Percentiles rank a stretch among this genome's conserved stretches.
These are phyloP conservation scores for Alternaria sp. DNA, from an alignment of 2,329 filamentous ascomycete species.

Conservation along the genomic window DNA sequence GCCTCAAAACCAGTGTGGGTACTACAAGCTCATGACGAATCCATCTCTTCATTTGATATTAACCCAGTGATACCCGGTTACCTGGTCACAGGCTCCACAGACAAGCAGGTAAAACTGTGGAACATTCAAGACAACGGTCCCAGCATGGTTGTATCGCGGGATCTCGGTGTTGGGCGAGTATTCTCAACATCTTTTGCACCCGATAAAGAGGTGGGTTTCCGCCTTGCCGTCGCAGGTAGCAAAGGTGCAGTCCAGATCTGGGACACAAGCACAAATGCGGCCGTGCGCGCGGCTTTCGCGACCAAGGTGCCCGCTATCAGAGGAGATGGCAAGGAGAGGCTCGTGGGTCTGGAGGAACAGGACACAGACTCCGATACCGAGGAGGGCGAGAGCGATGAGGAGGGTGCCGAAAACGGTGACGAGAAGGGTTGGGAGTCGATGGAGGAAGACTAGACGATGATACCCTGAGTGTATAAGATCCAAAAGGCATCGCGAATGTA, in stretches of 20 bases:
- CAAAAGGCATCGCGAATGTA: background rate
- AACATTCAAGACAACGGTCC: conserved; percentile 83
- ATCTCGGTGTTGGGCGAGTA: conserved; percentile 92
- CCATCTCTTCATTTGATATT: conserved; percentile 89
- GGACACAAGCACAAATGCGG: conserved; percentile 93
- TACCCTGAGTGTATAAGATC: conserved; percentile 18
- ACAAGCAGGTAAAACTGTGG: conserved; percentile 97
- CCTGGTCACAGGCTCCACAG: conserved; percentile 90
- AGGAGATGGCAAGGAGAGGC: conserved; percentile 72
- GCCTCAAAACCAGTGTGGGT: conserved; percentile 89
- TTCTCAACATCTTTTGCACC: conserved; percentile 92
- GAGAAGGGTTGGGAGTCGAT: conserved; percentile 50
- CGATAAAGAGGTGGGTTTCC: conserved; percentile 87
- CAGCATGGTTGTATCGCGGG: conserved; percentile 87
- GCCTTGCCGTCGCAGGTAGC: conserved; percentile 91
- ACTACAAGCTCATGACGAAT: conserved; percentile 92
- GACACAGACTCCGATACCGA: conserved; percentile 68
- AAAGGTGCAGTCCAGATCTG: conserved; percentile 92
- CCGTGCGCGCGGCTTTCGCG: conserved; percentile 84
- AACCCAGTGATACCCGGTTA: conserved; percentile 90
- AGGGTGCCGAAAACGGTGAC: conserved; percentile 46
- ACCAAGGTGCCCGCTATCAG: conserved; percentile 67
- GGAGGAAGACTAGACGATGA: conserved; percentile 45
- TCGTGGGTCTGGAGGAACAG: conserved; percentile 73
- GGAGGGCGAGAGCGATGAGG: conserved; percentile 54